These are phyloP conservation scores for Paramecium tetraurelia DNA, from an alignment of 73 alveolate species.

Conservation along the genomic window DNA sequence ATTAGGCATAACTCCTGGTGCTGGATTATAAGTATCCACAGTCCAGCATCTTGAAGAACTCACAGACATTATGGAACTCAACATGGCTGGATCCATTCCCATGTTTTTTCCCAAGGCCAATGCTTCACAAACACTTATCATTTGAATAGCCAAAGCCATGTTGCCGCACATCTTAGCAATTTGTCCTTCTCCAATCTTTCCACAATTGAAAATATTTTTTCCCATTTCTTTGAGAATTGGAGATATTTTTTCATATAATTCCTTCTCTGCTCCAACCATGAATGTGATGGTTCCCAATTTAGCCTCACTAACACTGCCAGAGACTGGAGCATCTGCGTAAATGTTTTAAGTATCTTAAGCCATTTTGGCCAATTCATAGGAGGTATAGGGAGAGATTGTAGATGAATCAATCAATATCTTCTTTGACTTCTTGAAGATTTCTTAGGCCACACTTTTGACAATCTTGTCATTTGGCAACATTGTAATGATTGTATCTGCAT, in stretches of 20 bases:
- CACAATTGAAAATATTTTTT: slow-evolving; percentile 78
- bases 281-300: slow-evolving; percentile 77
- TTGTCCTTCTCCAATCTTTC: slow-evolving; percentile 80
- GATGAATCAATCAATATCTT: slow-evolving; percentile 74
- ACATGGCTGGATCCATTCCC: slow-evolving; percentile 78
- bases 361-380: slow-evolving; percentile 74
- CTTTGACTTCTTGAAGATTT: slow-evolving; percentile 65
- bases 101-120: slow-evolving; percentile 74
- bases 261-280: slow-evolving; percentile 87
- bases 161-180: slow-evolving; percentile 78
- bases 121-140: slow-evolving; percentile 80
- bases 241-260: slow-evolving; percentile 58
- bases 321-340: slow-evolving; percentile 81
- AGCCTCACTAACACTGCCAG: slow-evolving; percentile 87
- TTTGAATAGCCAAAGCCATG: slow-evolving; percentile 73
- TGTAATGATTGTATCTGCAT: slow-evolving; percentile 72
- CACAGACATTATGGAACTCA: slow-evolving; percentile 63
- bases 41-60: slow-evolving; percentile 79
- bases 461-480: slow-evolving; percentile 72
- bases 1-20: slow-evolving; percentile 78
- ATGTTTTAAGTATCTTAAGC: slow-evolving; percentile 65
- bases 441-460: slow-evolving; percentile 71
- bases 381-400: slow-evolving; percentile 73
- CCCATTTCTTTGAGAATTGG: slow-evolving; percentile 77
- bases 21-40: slow-evolving; percentile 77